These are phyloP conservation scores for Dactylonectria estremocensis DNA, from an alignment of 2,329 filamentous ascomycete species.

Conservation along the genomic window DNA sequence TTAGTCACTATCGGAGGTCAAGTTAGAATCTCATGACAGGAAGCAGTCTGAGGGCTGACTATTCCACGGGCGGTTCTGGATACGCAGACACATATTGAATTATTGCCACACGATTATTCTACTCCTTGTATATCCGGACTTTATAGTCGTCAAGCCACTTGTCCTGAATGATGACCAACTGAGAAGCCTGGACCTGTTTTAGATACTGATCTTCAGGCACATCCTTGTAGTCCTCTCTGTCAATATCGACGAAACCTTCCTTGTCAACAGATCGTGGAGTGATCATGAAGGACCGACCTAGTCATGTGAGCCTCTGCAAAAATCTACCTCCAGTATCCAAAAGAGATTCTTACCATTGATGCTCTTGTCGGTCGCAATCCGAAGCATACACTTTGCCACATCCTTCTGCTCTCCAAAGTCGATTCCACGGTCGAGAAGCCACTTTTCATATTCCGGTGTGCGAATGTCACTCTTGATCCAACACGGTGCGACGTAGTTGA, in stretches of 20 bases:
- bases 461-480: constrained; percentile 56
- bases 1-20: too few species aligned
- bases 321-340: constrained; percentile 2
- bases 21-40: too few species aligned
- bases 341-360: constrained; percentile 43
- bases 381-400: constrained; percentile 52
- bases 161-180: constrained; percentile 39
- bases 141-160: constrained; percentile 42
- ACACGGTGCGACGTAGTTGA: constrained; percentile 63
- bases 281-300: constrained; percentile 42
- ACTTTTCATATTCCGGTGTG: constrained; percentile 59
- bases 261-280: constrained; percentile 37
- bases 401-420: constrained; percentile 57
- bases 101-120: too few species aligned
- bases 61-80: too few species aligned
- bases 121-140: constrained; percentile 37
- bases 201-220: constrained; percentile 36
- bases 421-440: constrained; percentile 56
- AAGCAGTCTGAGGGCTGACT: too few species aligned
- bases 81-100: too few species aligned
- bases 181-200: constrained; percentile 32
- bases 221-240: constrained; percentile 42
- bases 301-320: too few species aligned
- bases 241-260: constrained; percentile 40
- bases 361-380: constrained; percentile 50